phyloP scores from a whole-genome alignment of 2,329 filamentous ascomycete species.

The Mycosphaerella sp. region DNA sequence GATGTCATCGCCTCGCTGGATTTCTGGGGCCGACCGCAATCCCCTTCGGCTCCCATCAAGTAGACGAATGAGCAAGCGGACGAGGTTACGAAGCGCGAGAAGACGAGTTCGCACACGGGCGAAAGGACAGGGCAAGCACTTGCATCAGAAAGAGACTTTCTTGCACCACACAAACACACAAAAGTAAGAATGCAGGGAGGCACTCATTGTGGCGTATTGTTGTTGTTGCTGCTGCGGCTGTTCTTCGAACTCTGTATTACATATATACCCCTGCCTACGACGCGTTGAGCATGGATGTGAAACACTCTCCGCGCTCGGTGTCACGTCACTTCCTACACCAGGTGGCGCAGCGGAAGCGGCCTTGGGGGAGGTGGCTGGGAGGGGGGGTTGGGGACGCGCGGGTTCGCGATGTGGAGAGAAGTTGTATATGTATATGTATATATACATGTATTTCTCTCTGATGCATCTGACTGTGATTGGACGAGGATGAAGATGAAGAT shows the following conservation, averaged over 20 bases:
- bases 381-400: too few species aligned
- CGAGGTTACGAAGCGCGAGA: neutral
- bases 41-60: conserved; percentile 17
- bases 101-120: neutral
- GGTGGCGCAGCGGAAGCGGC: neutral
- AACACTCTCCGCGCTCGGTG: neutral
- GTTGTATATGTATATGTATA: neutral
- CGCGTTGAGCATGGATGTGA: neutral
- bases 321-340: neutral
- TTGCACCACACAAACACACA: neutral
- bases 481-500: neutral
- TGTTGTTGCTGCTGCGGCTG: neutral
- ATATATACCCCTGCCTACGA: neutral
- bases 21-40: conserved; percentile 63
- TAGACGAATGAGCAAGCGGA: conserved; percentile 1
- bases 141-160: neutral
- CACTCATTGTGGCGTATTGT: neutral
- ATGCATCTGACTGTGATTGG: neutral
- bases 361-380: too few species aligned
- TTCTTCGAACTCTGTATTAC: neutral
- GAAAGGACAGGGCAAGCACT: neutral
- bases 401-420: neutral
- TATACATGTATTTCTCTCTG: neutral
- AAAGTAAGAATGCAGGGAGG: neutral
- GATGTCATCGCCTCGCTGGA: conserved; percentile 92